Evolutionary conservation across 2,329 filamentous ascomycete species (phyloP), one percentile per base, ranked within the genome.

Genomic region (Microdochium paspali): DNA sequence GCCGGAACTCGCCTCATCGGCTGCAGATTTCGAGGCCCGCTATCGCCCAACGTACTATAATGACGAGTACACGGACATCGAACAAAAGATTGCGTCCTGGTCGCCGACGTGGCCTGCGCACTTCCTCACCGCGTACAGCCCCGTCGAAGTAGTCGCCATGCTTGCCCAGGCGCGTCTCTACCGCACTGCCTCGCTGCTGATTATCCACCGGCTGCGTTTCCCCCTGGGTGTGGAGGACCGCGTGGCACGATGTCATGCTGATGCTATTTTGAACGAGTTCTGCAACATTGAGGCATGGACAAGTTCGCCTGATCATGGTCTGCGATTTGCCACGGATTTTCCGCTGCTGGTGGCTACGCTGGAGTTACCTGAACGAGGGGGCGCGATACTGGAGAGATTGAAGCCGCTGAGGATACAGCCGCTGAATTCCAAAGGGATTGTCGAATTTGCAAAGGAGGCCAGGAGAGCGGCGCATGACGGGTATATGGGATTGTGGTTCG

Each of bases 141-240:
- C 52, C n/a, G 46, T 54, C 30, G 61, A 64, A 42, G 52, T 58
- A 20, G 21, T 56, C 28, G 50, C 50, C 7, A 61, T 65, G 55
- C 47, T 56, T 20, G 56, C 60, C 7, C 62, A 65, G 44, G 59
- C 61, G 10, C 54, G 51, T n/a, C 52, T 60, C 10, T 64, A 63
- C 51, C 56, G 57, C 10, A 35, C 55, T 2, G 59, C 57, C 2
- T 56, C 50, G 30, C 49, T 63, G 21, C 50, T 64, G 23, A 46
- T 62, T 15, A 54, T 62, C 26, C 62, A 65, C 45, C 58, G 61
- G 1, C 46, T 62, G 25, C 50, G 58, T 25, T 58, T 61, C 47
- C 60, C 61, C 7, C 52, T 64, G 6, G 61, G 61, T 12, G 48
- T 57, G 2, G 53, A 58, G 24, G 61, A 65, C 28, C 13, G 20